phyloP scores from a whole-genome alignment of 192 early-diverging fungal species.

The Coemansia umbellata region DNA sequence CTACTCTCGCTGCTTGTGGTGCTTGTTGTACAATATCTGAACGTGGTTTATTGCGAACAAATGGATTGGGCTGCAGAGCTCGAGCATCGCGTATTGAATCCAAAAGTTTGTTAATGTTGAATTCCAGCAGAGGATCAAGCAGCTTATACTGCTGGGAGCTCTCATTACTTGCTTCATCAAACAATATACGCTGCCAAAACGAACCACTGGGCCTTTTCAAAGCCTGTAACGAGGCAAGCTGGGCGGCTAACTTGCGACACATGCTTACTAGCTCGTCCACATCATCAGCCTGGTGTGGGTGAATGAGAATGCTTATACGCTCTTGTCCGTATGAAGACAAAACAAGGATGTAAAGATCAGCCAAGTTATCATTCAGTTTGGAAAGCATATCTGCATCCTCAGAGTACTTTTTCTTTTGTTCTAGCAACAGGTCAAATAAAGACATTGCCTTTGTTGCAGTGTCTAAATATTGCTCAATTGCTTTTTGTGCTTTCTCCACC shows the following conservation, averaged over 20 bases:
- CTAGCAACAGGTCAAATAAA: conserved; percentile 25
- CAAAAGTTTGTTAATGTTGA: conserved; percentile 42
- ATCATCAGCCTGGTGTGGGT: background rate
- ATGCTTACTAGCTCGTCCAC: background rate
- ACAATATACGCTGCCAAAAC: conserved; percentile 38
- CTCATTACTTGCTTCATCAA: conserved; percentile 39
- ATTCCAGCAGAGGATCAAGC: conserved; percentile 47
- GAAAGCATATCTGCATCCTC: conserved; percentile 7
- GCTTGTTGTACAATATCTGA: background rate
- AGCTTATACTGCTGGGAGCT: conserved; percentile 48
- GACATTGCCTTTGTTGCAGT: conserved; percentile 17
- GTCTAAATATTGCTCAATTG: conserved; percentile 14
- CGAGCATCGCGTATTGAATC: conserved; percentile 32
- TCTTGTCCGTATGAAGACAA: conserved; percentile 29
- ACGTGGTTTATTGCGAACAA: conserved; percentile 2
- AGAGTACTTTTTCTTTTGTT: conserved; percentile 28
- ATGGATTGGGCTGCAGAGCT: conserved; percentile 13
- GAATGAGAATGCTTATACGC: background rate
- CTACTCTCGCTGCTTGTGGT: background rate
- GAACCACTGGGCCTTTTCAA: conserved; percentile 5
- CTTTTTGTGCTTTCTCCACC: conserved; percentile 1
- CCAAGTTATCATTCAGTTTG: conserved; percentile 22
- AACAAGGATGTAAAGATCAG: conserved; percentile 33
- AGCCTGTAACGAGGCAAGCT: background rate
- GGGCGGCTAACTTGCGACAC: background rate